Percentiles rank a stretch among this genome's conserved stretches.
phyloP scores from a whole-genome alignment of 257 asterid species.

The Rauvolfia tetraphylla region DNA sequence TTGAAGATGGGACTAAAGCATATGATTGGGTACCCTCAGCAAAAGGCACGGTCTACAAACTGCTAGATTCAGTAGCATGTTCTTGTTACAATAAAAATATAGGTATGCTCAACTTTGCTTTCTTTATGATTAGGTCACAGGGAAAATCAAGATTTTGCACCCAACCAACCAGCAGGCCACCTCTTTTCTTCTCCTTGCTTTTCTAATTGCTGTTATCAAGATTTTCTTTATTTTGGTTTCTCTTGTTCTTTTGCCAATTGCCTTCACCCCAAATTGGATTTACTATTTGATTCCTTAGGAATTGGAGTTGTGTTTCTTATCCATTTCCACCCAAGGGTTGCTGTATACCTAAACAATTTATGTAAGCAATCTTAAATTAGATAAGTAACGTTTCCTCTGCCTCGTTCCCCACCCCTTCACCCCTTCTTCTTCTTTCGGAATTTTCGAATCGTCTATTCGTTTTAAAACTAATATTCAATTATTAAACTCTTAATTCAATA shows the following conservation, averaged over 20 bases:
- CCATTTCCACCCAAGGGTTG: background rate
- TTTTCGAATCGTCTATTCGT: no score
- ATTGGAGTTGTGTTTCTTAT: background rate
- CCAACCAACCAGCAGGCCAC: background rate
- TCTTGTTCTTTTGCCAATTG: background rate
- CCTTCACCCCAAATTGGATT: background rate
- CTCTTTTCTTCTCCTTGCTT: background rate
- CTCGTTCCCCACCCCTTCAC: no score
- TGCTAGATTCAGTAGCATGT: background rate
- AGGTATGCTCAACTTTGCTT: background rate
- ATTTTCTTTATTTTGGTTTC: background rate
- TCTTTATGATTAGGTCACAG: background rate
- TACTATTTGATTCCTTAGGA: background rate
- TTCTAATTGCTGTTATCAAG: background rate
- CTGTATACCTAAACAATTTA: no score
- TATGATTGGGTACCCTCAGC: background rate
- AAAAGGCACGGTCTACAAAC: background rate
- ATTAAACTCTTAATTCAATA: no score
- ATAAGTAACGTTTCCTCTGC: no score
- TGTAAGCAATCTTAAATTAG: no score
- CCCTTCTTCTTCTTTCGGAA: no score
- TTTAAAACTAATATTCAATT: no score
- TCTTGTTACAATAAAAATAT: background rate
- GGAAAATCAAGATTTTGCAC: background rate
- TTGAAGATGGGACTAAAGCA: conserved; percentile 1